Base-by-base conservation (phyloP, 495 filamentous ascomycete species). In the Cercophora newfieldiana region DNA sequence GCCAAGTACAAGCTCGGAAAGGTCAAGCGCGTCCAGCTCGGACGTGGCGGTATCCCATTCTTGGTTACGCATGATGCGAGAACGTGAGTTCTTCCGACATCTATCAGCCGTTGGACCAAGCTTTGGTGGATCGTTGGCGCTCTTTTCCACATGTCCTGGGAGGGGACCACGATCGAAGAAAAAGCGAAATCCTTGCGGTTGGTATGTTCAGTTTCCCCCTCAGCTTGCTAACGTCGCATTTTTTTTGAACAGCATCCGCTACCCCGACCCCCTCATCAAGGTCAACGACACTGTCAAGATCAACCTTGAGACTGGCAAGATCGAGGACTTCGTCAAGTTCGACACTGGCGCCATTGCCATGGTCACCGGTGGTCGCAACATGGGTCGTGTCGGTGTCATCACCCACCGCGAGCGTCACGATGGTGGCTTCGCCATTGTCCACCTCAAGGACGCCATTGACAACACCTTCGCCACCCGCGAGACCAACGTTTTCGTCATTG, bases 31-130 rank as follows among this genome's bases (percentile, higher is more conserved):
- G 95, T 98, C 50, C 96, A 99, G 86, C 89, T 99, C 74, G 96
- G 95, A 87, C 92, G 91, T 81, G 96, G 95, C 84, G 95, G 94
- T 84, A 95, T 99, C 87, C 95, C 95, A 91, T 98, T 96, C 92
- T 97, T 97, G 91, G 95, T 98, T 91, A 98, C 96, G 92, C 96
- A 98, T 89, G 95, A 99, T 92, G 95, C 96, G 84, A 89, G 95
- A 91, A 99, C 96, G 94, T 97, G 84, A 95, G 94, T 88, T 88
- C 86, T 90, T 83, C 87, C 88, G 86, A 89, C 87, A 90, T 94
- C 93, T 91, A 89, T 96, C 93, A 96, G 93, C 88, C 93, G 93
- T 96, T 96, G 92, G 93, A 93, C 91, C 92, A 95, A 94, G 90
- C 85, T 94, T 94, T 93, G 91, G 91, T 88, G 83, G 88, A 90